Base-by-base conservation (phyloP, 106 monocot genomes). In the Chionographis japonica region DNA sequence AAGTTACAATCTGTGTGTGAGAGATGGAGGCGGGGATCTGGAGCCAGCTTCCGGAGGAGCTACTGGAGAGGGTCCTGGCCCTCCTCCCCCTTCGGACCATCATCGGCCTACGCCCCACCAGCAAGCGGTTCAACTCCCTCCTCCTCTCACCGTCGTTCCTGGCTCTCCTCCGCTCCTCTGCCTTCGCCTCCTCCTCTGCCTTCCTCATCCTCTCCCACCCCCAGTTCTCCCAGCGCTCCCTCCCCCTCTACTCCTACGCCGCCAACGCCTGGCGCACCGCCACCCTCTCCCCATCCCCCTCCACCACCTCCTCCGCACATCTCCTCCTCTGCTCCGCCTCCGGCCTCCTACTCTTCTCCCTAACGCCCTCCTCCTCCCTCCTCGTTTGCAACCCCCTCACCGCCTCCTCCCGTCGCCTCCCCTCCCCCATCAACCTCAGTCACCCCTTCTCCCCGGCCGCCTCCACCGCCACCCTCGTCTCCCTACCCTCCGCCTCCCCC, bases 161-260 rank as follows among this genome's bases (percentile, higher is more conserved):
- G 18, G 40, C 76, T 46, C 60, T 71, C 71, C 66, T 72, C 75
- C 14, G 6, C 70, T 46, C 20, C 40, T 13, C 39, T 8, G 13
- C 35, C 1, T 9, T 37, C 18, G 41, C 6, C 27, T 19, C 57
- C 20, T 39, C 39, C 42, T 40, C 54, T 12, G 67, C 80, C 7
- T 80, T 72, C 71, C 72, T 81, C 70, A 41, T 76, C 62, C 76
- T 81, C 54, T 72, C 81, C 36, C 81, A 81, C 50, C 81, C 76
- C 20, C 71, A 81, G 49, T 76, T 81, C 76, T 70, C 76, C 52
- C 63, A 54, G 65, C 69, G 58, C 36, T 65, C 36, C 66, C 70
- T 80, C 52, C 60, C 70, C 6, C 65, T 80, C 40, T 75, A 80
- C 70, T 58, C 60, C 60, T 60, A 58, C 36, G 17, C 74, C 54